Conservation (phyloP, 2,329 filamentous ascomycete species). For the Pyrenophora graminea region DNA sequence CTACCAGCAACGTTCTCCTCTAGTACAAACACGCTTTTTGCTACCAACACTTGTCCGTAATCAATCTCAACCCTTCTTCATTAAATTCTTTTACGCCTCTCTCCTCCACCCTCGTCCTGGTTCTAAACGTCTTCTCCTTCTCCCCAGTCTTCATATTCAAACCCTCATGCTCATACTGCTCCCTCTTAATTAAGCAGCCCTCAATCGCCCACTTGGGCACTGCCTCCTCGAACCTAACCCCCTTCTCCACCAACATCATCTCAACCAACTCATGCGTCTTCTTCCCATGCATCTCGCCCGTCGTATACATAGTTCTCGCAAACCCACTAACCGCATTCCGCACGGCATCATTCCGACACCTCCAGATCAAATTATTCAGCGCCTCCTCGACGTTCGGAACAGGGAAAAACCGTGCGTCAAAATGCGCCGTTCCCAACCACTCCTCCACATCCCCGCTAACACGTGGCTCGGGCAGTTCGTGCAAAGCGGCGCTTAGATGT, state of each 20-base stretch:
- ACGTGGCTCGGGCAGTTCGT: constrained; percentile 19
- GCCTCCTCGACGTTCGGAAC: constrained; percentile 33
- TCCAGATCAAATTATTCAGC: constrained; percentile 38
- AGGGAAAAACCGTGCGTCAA: constrained; percentile 37
- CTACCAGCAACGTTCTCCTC: too few relatives aligned
- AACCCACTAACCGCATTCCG: constrained; percentile 35
- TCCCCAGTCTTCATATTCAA: constrained; percentile 34
- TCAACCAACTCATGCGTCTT: constrained; percentile 25
- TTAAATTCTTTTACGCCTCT: constrained; percentile 31
- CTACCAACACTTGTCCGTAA: constrained; percentile 34
- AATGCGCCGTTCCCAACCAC: constrained; percentile 29
- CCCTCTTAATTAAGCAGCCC: constrained; percentile 38
- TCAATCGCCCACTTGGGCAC: constrained; percentile 42
- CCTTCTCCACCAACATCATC: constrained; percentile 33
- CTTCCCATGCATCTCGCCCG: constrained; percentile 33
- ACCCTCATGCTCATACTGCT: constrained; percentile 36
- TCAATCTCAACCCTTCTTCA: constrained; percentile 27
- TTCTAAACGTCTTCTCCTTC: constrained; percentile 27
- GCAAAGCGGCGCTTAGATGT: constrained; percentile 22
- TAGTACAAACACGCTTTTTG: too few relatives aligned
- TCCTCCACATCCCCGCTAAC: constrained; percentile 21
- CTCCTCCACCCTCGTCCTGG: constrained; percentile 32
- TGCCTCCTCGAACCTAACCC: constrained; percentile 27
- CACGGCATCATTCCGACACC: constrained; percentile 38
- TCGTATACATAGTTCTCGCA: constrained; percentile 33